Conservation (phyloP, 202 grass and related monocot species). For the Elaeis oleifera region DNA sequence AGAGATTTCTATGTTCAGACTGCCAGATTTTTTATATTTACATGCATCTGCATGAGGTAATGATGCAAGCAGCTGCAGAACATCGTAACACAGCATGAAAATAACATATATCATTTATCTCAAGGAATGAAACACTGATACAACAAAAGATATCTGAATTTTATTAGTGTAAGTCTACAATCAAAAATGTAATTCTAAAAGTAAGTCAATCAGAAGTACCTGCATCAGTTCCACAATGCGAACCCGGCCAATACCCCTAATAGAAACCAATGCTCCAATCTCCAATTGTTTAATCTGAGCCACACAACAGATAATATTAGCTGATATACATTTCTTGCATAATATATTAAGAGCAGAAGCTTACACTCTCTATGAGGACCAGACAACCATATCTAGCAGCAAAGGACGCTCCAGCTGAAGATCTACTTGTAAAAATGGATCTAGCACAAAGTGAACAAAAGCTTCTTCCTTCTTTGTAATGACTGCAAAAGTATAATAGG, state of each 20-base stretch:
- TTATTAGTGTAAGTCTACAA: too few species aligned
- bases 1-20: too few species aligned
- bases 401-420: conserved; percentile 53
- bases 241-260: conserved; percentile 83
- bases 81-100: too few species aligned
- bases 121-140: too few species aligned
- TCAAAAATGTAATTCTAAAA: too few species aligned
- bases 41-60: too few species aligned
- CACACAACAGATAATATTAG: conserved; percentile 19
- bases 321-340: conserved; percentile 1
- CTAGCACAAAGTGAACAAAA: conserved; percentile 86
- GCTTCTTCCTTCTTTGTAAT: conserved; percentile 44
- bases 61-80: too few species aligned
- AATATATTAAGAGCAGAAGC: conserved; percentile 18
- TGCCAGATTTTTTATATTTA: too few species aligned
- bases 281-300: conserved; percentile 66
- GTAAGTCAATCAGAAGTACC: conserved; percentile 19
- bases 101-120: too few species aligned
- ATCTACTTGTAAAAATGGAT: conserved; percentile 54
- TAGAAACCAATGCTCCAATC: conserved; percentile 71
- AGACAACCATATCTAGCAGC: conserved; percentile 78
- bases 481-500: conserved; percentile 39
- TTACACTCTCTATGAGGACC: conserved; percentile 87
- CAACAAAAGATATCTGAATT: too few species aligned
- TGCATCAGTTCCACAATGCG: conserved; percentile 70